These are phyloP conservation scores for Stygiomarasmius scandens DNA, from an alignment of 1,284 basidiomycete species.

Conservation along the genomic window DNA sequence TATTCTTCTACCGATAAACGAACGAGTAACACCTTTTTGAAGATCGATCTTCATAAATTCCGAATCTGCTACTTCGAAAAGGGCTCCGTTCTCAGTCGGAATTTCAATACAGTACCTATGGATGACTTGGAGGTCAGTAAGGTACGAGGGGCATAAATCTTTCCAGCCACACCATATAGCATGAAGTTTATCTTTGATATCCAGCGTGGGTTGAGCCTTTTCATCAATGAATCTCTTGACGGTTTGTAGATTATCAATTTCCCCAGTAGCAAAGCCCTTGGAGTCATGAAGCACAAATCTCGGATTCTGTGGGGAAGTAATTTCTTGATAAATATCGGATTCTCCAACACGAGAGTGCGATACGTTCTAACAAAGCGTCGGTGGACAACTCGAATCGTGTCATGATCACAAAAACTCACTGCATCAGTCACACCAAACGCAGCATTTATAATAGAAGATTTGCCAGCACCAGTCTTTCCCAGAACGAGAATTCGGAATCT, in stretches of 20 bases:
- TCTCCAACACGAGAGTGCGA: constrained; percentile 20
- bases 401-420: constrained; percentile 11
- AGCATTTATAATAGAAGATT: constrained; percentile 28
- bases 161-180: constrained; percentile 27
- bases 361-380: constrained; percentile 19
- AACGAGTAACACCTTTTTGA: constrained; percentile 14
- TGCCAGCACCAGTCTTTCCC: constrained; percentile 26
- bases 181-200: constrained; percentile 29
- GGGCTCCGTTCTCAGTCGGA: constrained; percentile 23
- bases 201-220: constrained; percentile 7
- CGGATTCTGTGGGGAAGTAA: constrained; percentile 26
- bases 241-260: constrained; percentile 24
- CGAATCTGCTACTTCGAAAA: constrained; percentile 28
- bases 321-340: constrained; percentile 27
- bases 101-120: constrained; percentile 28
- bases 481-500: constrained; percentile 19
- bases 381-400: too few species aligned
- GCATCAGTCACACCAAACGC: constrained; percentile 26
- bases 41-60: constrained; percentile 25
- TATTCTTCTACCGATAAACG: too few species aligned
- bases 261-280: constrained; percentile 28
- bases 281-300: constrained; percentile 32
- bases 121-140: background rate
- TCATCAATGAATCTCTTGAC: constrained; percentile 25
- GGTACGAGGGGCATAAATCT: background rate